Base-by-base conservation (phyloP, 2,329 filamentous ascomycete genomes). In the Calonectria multiphialidica region DNA sequence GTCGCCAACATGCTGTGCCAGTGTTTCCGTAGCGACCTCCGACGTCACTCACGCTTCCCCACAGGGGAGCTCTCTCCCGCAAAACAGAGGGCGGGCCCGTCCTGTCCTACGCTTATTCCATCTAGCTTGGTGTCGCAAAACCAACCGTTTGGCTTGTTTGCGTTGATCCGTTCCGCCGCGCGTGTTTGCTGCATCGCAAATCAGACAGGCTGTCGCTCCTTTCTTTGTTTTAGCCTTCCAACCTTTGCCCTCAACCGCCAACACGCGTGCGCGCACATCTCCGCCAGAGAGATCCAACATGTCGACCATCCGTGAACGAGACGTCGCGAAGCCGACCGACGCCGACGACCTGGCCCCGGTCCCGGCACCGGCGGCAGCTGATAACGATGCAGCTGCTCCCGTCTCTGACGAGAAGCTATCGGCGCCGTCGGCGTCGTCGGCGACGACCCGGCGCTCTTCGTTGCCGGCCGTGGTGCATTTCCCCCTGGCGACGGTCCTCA, bases 401-500 rank as follows among this genome's bases (percentile, higher is more conserved):
- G n/a, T 55, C 35, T 8, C 6, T 23, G 35, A 50, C 28, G 55
- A 67, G 40, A 42, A 37, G 40, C 37, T 25, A n/a, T n/a, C 12
- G 16, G 47, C 55, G 67, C 50, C 64, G 47, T 30, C 23, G 63
- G 55, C 64, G 47, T 37, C 23, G 63, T 53, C 66, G 37, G n/a
- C n/a, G n/a, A n/a, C n/a, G 28, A 30, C 62, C 67, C 44, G 68
- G 25, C 53, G 65, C 57, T 68, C 84, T 21, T 84, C 81, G 76
- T 78, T 91, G 28, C 88, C 89, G 4, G 72, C 72, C 12, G 72
- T 80, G 15, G 74, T 87, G n/a, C 86, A 87, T 70, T 91, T 92
- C 76, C 89, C 88, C 10, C 83, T 91, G 5, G 84, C 88, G 23
- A 85, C 88, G 12, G 79, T 87, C 23, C 80, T 91, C 76, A 91